Base-by-base conservation (phyloP, 306 rosid species). In the Vicia villosa region DNA sequence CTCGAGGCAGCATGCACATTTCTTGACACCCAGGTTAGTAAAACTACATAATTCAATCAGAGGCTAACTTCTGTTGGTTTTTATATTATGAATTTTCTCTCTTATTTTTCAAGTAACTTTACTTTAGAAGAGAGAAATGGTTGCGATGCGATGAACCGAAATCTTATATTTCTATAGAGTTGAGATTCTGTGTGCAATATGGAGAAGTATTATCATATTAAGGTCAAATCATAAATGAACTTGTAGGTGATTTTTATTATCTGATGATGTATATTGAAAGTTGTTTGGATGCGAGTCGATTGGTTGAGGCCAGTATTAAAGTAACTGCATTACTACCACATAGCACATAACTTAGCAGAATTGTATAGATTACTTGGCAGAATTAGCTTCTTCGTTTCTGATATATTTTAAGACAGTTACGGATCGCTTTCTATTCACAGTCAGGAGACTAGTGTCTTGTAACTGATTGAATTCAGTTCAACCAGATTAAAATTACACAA, bases 1-100 rank as follows among this genome's bases (percentile, higher is more conserved):
- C 77, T 95, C 57, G 99, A 95, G 78, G 85, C 97, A 14, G 99
- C 99, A 63, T 95, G 96, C 86, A 84, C 97, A 52, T 95, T 89
- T 87, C 99, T 95, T 55, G 99, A 95, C 79, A 83, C 95, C 79
- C 96, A 91, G 96, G 99, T 95, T 82, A 45, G 91, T 83, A 14
- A 38, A 70, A 61, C 61, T 79, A 19, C 75, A 50, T 42, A 49
- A 59, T 59, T 79, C 30, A 21, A 66, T 38, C 55, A 20, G 45
- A 14, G 77, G 19, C 68, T 46, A 42, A 57, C 60, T 67, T 73
- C 9, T 30, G 26, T 66, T 74, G 68, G 20, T 28, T 52, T 42
- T 51, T 60, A 51, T 19, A 16, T 75, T 32, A 14, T 26, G 61
- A 41, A 8, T 36, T 34, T 70, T 63, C 63, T 64, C 56, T 63